Base-by-base conservation (phyloP, 2,329 filamentous ascomycete species). In the Colletotrichum paranaense region DNA sequence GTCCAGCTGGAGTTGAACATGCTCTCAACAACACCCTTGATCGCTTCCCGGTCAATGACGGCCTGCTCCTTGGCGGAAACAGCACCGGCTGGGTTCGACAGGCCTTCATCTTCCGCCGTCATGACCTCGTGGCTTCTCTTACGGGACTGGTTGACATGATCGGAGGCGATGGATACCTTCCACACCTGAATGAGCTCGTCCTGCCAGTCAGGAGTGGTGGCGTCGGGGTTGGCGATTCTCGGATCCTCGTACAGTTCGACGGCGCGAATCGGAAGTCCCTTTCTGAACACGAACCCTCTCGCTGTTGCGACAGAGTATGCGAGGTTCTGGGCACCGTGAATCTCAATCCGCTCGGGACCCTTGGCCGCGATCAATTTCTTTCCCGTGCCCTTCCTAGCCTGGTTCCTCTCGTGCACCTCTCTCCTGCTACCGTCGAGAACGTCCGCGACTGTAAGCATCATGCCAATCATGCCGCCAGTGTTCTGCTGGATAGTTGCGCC, bases 371-470 rank as follows among this genome's bases (percentile, higher is more conserved):
- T 67, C 62, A 78, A 67, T 49, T 80, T 78, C 42, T 77, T 76
- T 16, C 85, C 82, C 76, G 85, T 86, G 24, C 80, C 80, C 65
- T 80, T 82, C 64, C 84, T 82, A 69, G 82, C 80, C 42, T 81
- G 78, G 60, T 88, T 88, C 42, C 85, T 79, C 11, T 82, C 78
- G 24, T 79, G 78, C 5, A 80, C 71, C 8, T 82, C 81, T 74
- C 87, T 85, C 67, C 83, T 84, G 46, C 86, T 86, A 19, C 84
- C 81, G 6, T 88, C 85, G 26, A 89, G 82, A 6, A 88, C 83
- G 81, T 97, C 95, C 32, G 95, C 95, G 72, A 98, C 82, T 5
- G 94, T 97, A 76, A 99, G 87, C 70, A 98, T 88, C 86, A 95
- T 90, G 65, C 97, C 97, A 74, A 98, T 85, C 75, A 98, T 84